These are phyloP conservation scores for Talaromyces sp. DNA, from an alignment of 2,329 filamentous ascomycete species.

Conservation along the genomic window DNA sequence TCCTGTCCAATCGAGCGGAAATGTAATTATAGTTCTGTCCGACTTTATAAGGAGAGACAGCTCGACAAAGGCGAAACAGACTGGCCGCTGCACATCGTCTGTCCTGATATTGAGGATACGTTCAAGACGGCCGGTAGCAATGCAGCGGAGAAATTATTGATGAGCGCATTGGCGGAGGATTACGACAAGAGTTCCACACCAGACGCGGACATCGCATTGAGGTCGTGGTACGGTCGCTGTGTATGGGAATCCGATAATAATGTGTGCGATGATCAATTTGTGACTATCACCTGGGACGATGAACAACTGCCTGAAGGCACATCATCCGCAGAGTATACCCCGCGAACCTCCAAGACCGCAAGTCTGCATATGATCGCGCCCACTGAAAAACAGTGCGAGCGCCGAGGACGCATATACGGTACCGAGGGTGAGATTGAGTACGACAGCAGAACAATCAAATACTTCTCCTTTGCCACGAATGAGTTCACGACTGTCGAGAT, in stretches of 20 bases:
- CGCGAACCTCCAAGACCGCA: slow-evolving; percentile 70
- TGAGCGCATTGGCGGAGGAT: slow-evolving; percentile 49
- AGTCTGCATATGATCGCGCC: slow-evolving; percentile 92
- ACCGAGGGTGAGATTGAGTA: slow-evolving; percentile 80
- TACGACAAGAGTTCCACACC: slow-evolving; percentile 50
- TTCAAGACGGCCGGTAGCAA: slow-evolving; percentile 42
- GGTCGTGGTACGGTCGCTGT: slow-evolving; percentile 82
- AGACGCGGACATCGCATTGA: slow-evolving; percentile 48
- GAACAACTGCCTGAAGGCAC: slow-evolving; percentile 34
- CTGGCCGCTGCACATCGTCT: slow-evolving; percentile 87
- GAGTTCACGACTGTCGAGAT: slow-evolving; percentile 50
- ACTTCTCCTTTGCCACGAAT: slow-evolving; percentile 65
- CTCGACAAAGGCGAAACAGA: slow-evolving; percentile 61
- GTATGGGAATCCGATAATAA: slow-evolving; percentile 92
- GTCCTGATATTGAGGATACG: slow-evolving; percentile 83
- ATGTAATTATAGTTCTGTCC: slow-evolving; percentile 81
- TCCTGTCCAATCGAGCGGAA: slow-evolving; percentile 67
- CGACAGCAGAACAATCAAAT: slow-evolving; percentile 69
- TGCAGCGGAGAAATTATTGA: slow-evolving; percentile 49
- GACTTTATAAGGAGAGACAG: slow-evolving; percentile 69
- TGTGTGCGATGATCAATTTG: slow-evolving; percentile 87
- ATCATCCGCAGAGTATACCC: slow-evolving; percentile 16
- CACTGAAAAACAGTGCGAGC: slow-evolving; percentile 78
- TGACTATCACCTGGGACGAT: slow-evolving; percentile 83
- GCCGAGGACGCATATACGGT: slow-evolving; percentile 81